Evolutionary conservation across 139 green algal species (phyloP).

Genomic region (Picochlorum sp.): DNA sequence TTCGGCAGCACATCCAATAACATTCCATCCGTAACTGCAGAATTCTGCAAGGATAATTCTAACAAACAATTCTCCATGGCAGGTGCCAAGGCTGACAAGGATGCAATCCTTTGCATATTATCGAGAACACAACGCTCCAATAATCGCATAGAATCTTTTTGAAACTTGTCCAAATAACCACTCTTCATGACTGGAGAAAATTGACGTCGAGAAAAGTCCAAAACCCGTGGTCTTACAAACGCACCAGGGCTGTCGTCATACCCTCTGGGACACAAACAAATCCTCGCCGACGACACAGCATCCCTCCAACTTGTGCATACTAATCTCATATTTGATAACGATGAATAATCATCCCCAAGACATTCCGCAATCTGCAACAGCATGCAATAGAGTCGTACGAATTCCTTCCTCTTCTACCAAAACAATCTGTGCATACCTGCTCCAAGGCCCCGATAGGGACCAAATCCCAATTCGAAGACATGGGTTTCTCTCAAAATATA

Average conservation of each 20-base stretch:
- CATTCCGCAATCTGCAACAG: neutral
- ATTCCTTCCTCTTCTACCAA: too few relatives aligned
- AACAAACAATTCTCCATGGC: neutral
- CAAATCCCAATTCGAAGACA: slow-evolving; percentile 1
- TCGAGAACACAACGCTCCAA: too few relatives aligned
- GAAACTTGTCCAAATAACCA: too few relatives aligned
- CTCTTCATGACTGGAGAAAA: neutral
- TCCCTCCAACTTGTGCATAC: neutral
- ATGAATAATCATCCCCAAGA: neutral
- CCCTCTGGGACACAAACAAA: neutral
- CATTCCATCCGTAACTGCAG: neutral
- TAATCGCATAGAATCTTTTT: too few relatives aligned
- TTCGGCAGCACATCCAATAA: neutral
- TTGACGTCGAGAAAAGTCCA: neutral
- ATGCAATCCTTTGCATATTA: neutral
- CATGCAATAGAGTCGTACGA: too few relatives aligned
- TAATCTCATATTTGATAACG: neutral
- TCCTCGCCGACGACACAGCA: neutral
- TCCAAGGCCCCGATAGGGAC: neutral
- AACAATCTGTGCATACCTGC: neutral
- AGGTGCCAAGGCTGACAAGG: neutral
- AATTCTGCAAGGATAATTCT: neutral
- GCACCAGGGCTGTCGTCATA: neutral
- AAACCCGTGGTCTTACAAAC: neutral
- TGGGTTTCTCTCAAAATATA: slow-evolving; percentile 1